A percentile compares a stretch with the other conserved stretches of the same genome.
These are phyloP conservation scores for Dictyostelium capitatum DNA, from an alignment of 78 protist species.

Conservation along the genomic window DNA sequence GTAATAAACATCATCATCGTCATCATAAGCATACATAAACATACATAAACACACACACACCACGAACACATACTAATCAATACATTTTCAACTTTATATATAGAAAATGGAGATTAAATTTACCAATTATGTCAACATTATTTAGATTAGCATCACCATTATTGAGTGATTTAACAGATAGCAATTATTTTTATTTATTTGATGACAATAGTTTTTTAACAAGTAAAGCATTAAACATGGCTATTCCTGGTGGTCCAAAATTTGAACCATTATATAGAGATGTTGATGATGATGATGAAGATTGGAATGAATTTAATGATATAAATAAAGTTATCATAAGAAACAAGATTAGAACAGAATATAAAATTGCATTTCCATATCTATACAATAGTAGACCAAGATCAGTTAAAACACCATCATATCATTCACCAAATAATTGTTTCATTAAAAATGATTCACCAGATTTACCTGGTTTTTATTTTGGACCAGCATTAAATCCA, in stretches of 20 bases:
- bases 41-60: not conserved
- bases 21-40: too few relatives aligned
- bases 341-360: conserved; percentile 98
- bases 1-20: not conserved
- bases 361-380: conserved; percentile 98
- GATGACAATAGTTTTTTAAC: conserved; percentile 97
- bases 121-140: conserved; percentile 95
- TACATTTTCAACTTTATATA: not conserved
- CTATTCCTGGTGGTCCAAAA: conserved; percentile 99
- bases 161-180: conserved; percentile 95
- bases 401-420: conserved; percentile 86
- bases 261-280: conserved; percentile 99
- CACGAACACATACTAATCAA: too few relatives aligned
- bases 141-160: conserved; percentile 96
- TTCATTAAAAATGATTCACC: conserved; percentile 96
- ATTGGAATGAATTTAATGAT: conserved; percentile 99
- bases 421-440: conserved; percentile 94
- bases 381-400: conserved; percentile 99
- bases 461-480: conserved; percentile 97
- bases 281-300: conserved; percentile 94
- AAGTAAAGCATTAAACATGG: conserved; percentile 99
- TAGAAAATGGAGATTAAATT: conserved; percentile 94
- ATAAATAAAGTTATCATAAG: conserved; percentile 98
- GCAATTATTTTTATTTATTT: conserved; percentile 98
- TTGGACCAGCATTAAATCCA: conserved; percentile 96